These are phyloP conservation scores for Zymoseptoria pseudotritici DNA, from an alignment of 2,329 filamentous ascomycete genomes.

Conservation along the genomic window DNA sequence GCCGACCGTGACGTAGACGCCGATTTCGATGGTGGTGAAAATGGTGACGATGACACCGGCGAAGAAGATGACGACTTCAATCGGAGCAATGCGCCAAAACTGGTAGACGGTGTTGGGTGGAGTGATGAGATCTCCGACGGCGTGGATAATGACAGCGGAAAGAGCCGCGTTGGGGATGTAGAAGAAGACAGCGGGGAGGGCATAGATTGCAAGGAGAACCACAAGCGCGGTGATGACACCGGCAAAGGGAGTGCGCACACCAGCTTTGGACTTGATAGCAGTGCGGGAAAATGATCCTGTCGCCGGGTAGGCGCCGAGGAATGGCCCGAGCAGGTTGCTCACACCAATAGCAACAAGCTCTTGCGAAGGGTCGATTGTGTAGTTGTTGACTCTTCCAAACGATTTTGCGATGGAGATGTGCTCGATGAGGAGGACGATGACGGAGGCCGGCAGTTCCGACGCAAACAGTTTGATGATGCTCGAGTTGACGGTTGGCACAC, in stretches of 20 bases:
- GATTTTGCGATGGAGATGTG: slow-evolving; percentile 97
- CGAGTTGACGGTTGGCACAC: slow-evolving; percentile 60
- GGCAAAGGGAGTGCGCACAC: slow-evolving; percentile 82
- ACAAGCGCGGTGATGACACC: slow-evolving; percentile 81
- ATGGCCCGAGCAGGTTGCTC: slow-evolving; percentile 81
- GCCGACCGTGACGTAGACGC: slow-evolving; percentile 79
- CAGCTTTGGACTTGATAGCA: slow-evolving; percentile 94
- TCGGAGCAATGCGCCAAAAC: slow-evolving; percentile 87
- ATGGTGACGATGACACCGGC: slow-evolving; percentile 84
- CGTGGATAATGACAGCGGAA: slow-evolving; percentile 88
- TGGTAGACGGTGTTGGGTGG: slow-evolving; percentile 86
- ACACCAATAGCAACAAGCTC: slow-evolving; percentile 93
- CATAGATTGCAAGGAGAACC: slow-evolving; percentile 84
- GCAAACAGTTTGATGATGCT: slow-evolving; percentile 62
- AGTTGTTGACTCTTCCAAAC: slow-evolving; percentile 92
- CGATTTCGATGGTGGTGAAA: slow-evolving; percentile 82
- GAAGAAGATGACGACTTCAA: slow-evolving; percentile 91
- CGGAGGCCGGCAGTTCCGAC: slow-evolving; percentile 68
- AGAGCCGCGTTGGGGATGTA: slow-evolving; percentile 81
- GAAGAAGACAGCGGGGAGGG: slow-evolving; percentile 80
- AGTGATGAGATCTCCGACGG: slow-evolving; percentile 86
- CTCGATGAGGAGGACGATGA: slow-evolving; percentile 93
- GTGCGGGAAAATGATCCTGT: slow-evolving; percentile 96
- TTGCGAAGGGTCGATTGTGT: slow-evolving; percentile 89
- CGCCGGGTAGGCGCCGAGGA: slow-evolving; percentile 83